Percentiles rank a stretch among this genome's conserved stretches.
phyloP scores from a whole-genome alignment of 2,329 filamentous ascomycete species.

The Dothideomycetidae sp. region DNA sequence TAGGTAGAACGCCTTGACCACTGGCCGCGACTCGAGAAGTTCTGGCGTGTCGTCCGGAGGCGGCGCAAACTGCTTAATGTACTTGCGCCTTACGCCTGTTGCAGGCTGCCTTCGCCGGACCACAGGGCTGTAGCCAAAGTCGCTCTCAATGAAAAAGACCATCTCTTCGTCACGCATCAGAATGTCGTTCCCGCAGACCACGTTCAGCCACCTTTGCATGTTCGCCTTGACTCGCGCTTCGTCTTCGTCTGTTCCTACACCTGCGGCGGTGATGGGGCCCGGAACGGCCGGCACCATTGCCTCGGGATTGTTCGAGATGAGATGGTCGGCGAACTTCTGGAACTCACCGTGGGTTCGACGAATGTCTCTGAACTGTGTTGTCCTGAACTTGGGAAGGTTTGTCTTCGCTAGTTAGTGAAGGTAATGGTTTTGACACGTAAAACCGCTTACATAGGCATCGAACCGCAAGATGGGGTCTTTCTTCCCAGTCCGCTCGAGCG shows the following conservation, averaged over 20 bases:
- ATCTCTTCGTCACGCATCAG: conserved; percentile 94
- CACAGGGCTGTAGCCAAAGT: conserved; percentile 94
- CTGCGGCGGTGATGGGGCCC: conserved; percentile 84
- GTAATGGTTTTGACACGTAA: conserved; percentile 1
- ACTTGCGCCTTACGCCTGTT: conserved; percentile 84
- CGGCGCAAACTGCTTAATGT: conserved; percentile 95
- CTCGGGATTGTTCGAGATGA: conserved; percentile 96
- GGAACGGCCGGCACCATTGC: conserved; percentile 88
- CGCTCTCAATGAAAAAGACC: conserved; percentile 95
- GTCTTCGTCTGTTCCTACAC: conserved; percentile 91
- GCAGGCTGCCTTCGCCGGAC: conserved; percentile 93
- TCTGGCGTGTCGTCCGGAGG: conserved; percentile 95
- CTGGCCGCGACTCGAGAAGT: conserved; percentile 72
- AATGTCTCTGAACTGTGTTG: conserved; percentile 95
- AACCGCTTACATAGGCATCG: conserved; percentile 71
- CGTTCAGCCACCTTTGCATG: conserved; percentile 90
- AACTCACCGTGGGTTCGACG: conserved; percentile 93
- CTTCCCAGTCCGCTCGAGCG: conserved; percentile 79
- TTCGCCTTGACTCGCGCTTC: conserved; percentile 76
- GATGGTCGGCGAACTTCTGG: conserved; percentile 84
- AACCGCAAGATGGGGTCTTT: conserved; percentile 93
- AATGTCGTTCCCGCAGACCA: conserved; percentile 80
- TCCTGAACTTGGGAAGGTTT: conserved; percentile 94
- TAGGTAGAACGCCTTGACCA: conserved; percentile 91
- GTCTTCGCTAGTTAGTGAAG: conserved; percentile 45